A percentile compares a stretch with the other conserved stretches of the same genome.
Conservation (phyloP, 2,329 filamentous ascomycete genomes). For the Fusarium pseudocircinatum region DNA sequence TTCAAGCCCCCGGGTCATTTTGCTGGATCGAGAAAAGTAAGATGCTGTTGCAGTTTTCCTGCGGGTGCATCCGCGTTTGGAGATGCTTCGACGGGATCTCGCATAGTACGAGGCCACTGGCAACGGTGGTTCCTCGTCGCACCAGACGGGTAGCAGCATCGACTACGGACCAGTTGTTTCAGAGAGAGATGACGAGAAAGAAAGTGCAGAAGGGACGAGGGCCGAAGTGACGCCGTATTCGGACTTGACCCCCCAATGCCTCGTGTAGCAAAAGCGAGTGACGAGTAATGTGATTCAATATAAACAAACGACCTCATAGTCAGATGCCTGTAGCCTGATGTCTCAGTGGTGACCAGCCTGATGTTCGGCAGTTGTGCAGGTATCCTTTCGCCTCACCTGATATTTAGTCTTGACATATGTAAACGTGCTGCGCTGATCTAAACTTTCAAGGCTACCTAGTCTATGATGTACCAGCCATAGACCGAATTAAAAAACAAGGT, state of each 20-base stretch:
- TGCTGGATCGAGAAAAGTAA: slow-evolving; percentile 26
- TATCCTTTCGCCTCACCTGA: neutral
- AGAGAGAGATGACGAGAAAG: neutral
- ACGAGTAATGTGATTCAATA: slow-evolving; percentile 19
- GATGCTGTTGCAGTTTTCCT: slow-evolving; percentile 11
- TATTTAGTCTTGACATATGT: neutral
- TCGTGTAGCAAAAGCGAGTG: slow-evolving; percentile 18
- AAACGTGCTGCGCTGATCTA: neutral
- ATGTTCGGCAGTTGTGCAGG: neutral
- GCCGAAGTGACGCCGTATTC: slow-evolving; percentile 38
- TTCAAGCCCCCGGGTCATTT: neutral
- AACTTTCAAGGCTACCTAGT: neutral
- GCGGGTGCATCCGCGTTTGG: slow-evolving; percentile 32
- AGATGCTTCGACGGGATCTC: slow-evolving; percentile 35
- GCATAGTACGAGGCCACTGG: slow-evolving; percentile 32
- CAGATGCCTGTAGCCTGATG: neutral
- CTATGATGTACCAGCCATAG: neutral
- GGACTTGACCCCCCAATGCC: slow-evolving; percentile 16
- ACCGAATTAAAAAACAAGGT: neutral
- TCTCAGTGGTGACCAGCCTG: neutral
- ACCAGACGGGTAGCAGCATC: slow-evolving; percentile 24
- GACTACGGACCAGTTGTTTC: slow-evolving; percentile 21
- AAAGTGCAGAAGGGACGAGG: slow-evolving; percentile 5
- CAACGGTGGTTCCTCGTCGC: slow-evolving; percentile 12
- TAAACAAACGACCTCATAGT: slow-evolving; percentile 6